These are phyloP conservation scores for Bauhinia variegata DNA, from an alignment of 306 rosid species.

Conservation along the genomic window DNA sequence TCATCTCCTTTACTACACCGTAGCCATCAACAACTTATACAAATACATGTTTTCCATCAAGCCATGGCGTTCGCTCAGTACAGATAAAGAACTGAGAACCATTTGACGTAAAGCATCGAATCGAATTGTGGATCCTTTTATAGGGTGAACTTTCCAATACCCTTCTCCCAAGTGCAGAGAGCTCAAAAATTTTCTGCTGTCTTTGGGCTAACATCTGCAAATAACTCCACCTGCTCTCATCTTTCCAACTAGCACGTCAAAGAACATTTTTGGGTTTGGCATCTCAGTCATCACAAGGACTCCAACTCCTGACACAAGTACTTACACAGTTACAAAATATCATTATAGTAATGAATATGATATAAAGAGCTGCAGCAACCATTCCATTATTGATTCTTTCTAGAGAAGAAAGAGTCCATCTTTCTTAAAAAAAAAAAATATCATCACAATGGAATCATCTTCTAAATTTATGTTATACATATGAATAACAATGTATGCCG, in stretches of 20 bases:
- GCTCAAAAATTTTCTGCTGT: constrained; percentile 92
- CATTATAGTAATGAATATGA: not conserved
- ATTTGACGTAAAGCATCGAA: no score
- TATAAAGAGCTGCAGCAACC: not conserved
- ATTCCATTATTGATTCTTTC: no score
- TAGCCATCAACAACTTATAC: constrained; percentile 85
- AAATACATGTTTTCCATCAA: constrained; percentile 87
- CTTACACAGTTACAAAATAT: not conserved
- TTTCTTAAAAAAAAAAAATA: no score
- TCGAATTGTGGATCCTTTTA: constrained; percentile 71
- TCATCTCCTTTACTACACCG: constrained; percentile 64
- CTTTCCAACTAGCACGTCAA: constrained; percentile 75
- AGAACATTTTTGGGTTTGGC: constrained; percentile 84
- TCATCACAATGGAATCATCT: not conserved
- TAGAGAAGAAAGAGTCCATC: no score
- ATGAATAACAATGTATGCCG: constrained; percentile 43
- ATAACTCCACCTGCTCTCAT: constrained; percentile 85
- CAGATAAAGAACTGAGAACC: constrained; percentile 91
- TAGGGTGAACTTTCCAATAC: constrained; percentile 66
- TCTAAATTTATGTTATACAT: no score
- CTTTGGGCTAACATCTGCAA: constrained; percentile 72
- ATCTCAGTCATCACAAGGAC: constrained; percentile 30
- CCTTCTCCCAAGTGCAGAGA: constrained; percentile 83
- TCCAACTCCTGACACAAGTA: not conserved
- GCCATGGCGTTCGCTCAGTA: constrained; percentile 65